phyloP scores from a whole-genome alignment of 1,284 basidiomycete species.

The Lignosus rhinocerotis region DNA sequence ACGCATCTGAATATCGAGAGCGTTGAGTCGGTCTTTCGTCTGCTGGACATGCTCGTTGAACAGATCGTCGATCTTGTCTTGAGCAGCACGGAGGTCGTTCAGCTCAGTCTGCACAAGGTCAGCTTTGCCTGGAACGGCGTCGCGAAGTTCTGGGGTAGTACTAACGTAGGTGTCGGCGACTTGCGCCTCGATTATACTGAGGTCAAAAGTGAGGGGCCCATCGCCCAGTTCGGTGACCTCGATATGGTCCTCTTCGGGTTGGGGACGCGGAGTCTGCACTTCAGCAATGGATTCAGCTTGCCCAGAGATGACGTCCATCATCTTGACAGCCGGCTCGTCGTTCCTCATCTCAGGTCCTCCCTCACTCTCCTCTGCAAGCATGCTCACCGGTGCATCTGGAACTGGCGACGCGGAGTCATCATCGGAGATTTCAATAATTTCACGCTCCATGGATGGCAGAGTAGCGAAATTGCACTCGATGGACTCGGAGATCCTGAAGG shows the following conservation, averaged over 20 bases:
- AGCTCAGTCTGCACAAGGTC: constrained; percentile 24
- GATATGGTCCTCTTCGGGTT: not conserved
- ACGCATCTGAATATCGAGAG: constrained; percentile 26
- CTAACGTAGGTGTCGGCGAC: constrained; percentile 19
- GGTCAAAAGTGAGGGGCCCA: not conserved
- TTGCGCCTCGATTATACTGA: constrained; percentile 6
- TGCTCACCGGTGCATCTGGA: not conserved
- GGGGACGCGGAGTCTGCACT: not conserved
- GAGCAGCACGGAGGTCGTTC: constrained; percentile 23
- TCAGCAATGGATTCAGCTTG: constrained; percentile 2
- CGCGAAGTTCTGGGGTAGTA: not conserved
- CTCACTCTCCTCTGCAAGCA: not conserved
- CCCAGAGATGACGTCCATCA: constrained; percentile 3
- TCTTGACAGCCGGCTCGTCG: not conserved
- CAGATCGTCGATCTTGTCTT: constrained; percentile 27
- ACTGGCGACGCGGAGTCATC: constrained; percentile 10
- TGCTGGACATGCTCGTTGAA: constrained; percentile 26
- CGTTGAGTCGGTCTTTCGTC: constrained; percentile 27
- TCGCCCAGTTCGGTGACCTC: constrained; percentile 1
- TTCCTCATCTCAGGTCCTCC: constrained; percentile 1
- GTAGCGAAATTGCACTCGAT: not conserved
- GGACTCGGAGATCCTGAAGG: not conserved
- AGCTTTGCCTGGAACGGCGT: not conserved
- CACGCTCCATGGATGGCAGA: not conserved
- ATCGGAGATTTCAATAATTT: constrained; percentile 19